phyloP scores from a whole-genome alignment of 805 yeast species.

The Candida methanosorbosa region DNA sequence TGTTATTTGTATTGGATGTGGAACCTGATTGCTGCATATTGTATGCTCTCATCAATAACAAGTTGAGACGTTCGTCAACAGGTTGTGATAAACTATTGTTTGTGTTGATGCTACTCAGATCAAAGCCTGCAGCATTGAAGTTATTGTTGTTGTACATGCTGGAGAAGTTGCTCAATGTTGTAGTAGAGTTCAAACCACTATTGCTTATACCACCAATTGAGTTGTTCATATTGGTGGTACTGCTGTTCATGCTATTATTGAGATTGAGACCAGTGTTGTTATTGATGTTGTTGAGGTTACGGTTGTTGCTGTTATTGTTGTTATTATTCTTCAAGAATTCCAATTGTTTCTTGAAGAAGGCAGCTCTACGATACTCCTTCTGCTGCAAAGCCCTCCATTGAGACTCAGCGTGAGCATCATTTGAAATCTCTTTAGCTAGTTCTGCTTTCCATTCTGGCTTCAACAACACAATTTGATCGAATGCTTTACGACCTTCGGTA shows the following conservation, averaged over 20 bases:
- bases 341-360: slow-evolving; percentile 14
- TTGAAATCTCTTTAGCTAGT: slow-evolving; percentile 18
- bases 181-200: not conserved
- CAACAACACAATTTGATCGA: slow-evolving; percentile 13
- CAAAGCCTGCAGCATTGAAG: too few relatives aligned
- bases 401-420: slow-evolving; percentile 27
- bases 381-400: slow-evolving; percentile 32
- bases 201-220: not conserved
- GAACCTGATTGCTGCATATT: not conserved
- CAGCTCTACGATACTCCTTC: slow-evolving; percentile 23
- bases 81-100: slow-evolving; percentile 4
- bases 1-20: not conserved
- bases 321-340: slow-evolving; percentile 8
- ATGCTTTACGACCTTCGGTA: slow-evolving; percentile 17
- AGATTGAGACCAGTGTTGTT: not conserved
- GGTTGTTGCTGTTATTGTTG: slow-evolving; percentile 1
- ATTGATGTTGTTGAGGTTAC: not conserved
- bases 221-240: not conserved
- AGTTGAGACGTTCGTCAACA: slow-evolving; percentile 21
- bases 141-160: too few relatives aligned
- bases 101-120: not conserved
- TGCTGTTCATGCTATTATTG: not conserved
- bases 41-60: slow-evolving; percentile 13
- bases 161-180: not conserved
- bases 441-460: slow-evolving; percentile 24